Evolutionary conservation across 306 rosid genomes (phyloP), one percentile per base, ranked within the genome.

Genomic region (Gleditsia sinensis): DNA sequence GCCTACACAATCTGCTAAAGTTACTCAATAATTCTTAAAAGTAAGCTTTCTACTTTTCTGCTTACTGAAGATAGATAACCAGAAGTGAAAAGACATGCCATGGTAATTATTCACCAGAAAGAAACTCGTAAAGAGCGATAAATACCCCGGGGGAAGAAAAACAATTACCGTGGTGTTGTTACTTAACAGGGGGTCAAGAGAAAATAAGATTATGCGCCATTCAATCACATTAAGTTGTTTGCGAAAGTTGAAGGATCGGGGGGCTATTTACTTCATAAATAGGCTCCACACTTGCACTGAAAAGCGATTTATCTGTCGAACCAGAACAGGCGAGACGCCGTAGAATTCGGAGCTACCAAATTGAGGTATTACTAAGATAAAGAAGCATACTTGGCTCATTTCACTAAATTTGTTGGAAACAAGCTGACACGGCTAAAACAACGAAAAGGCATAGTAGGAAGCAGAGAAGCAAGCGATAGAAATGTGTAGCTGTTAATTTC

Each of bases 1-100:
- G 66, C 74, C 58, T 45, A 36, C 58, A 67, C 75, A 60, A 69
- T 68, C 74, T 59, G 51, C 36, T n/a, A 13, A 74, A 77, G 62
- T 72, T 76, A 65, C 80, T 62, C 66, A 62, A 77, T 14, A 74
- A 30, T 58, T 65, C 79, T 66, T 3, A 27, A 6, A 56, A n/a
- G 56, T 43, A 53, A 77, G 25, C 32, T 40, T 27, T 69, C 27
- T 58, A 53, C 7, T 9, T 20, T 33, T 49, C 67, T 67, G 37
- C 20, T 9, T 28, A 60, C 48, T 57, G 69, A 69, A 48, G 64
- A 56, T 33, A 53, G 57, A 56, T 67, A 63, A 62, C 40, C 11
- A 58, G 32, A 62, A 61, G 56, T 43, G 37, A 56, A 46, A 30
- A 1, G 49, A 27, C 25, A 67, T 30, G 63, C 21, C 39, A 30